phyloP scores from a whole-genome alignment of 2,329 filamentous ascomycete species.

The Xylaria digitata region DNA sequence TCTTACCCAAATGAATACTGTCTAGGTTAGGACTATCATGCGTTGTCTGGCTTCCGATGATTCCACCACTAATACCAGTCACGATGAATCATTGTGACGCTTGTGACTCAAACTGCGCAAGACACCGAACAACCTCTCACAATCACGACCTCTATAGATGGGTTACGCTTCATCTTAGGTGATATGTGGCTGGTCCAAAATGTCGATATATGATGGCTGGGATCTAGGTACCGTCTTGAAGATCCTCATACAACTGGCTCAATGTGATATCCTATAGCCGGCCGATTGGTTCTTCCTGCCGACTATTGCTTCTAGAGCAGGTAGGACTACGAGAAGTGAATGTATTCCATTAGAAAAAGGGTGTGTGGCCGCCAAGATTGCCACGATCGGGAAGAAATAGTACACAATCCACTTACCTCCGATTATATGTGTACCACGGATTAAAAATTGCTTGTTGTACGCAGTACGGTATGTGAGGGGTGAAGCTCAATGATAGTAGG shows the following conservation, averaged over 20 bases:
- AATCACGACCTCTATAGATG: neutral
- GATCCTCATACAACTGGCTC: neutral
- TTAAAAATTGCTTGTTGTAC: slow-evolving; percentile 5
- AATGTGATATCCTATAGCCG: neutral
- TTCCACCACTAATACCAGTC: neutral
- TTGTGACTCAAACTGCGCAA: neutral
- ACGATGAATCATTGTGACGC: slow-evolving; percentile 8
- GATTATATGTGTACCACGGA: slow-evolving; percentile 16
- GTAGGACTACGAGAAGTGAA: too few relatives aligned
- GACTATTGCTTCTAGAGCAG: neutral
- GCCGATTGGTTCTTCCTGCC: too few relatives aligned
- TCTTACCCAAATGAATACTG: slow-evolving; percentile 14
- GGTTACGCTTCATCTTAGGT: neutral
- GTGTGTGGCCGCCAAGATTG: too few relatives aligned
- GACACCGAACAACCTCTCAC: neutral
- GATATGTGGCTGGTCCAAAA: neutral
- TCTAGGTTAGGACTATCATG: neutral
- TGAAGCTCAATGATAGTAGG: neutral
- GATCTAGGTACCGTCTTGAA: neutral
- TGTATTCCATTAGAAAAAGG: too few relatives aligned
- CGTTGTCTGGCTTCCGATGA: neutral
- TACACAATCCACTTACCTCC: slow-evolving; percentile 1
- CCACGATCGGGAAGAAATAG: neutral
- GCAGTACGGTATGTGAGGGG: too few relatives aligned
- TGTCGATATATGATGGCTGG: neutral